Base-by-base conservation (phyloP, 2,329 filamentous ascomycete species). In the Xylariales sp. region DNA sequence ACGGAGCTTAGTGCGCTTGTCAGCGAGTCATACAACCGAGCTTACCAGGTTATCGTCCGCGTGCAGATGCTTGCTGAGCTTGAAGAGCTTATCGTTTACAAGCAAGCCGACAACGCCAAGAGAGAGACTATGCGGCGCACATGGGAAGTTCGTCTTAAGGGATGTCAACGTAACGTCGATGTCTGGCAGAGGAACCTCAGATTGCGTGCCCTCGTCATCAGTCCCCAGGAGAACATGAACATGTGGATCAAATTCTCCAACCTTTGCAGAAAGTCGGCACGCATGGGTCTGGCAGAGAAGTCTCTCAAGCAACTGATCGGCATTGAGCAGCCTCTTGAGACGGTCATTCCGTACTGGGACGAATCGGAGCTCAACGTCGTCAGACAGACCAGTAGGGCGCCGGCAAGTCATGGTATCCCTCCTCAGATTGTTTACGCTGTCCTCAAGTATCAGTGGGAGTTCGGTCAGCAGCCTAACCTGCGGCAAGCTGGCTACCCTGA, bases 201-300 rank as follows among this genome's bases (percentile, higher is more conserved):
- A 59, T 82, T 98, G 22, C 82, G 93, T 46, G 87, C 89, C 15
- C 74, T 99, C 38, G 93, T 99, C 45, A 91, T 97, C 46, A 84
- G 84, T 1, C 91, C 94, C 0, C 80, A 80, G 24, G 90, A 99
- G 61, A 96, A 96, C 56, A 88, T 95, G 73, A 87, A 95, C 56
- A 98, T 98, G 89, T 96, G 90, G 82, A 97, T 98, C 71, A 99
- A 98, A 61, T 98, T 96, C 61, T 88, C 93, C 55, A 98, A 97
- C 55, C 79, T 98, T 5, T 99, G 94, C 64, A 86, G 94, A 55
- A 99, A 98, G 64, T 95, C 91, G 32, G 86, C 88, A 44, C 85
- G 93, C 21, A 90, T 91, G 74, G 91, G 93, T 8, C 77, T 99
- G 36, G 93, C 93, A 1, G 93, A 98, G 66, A 94, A 95, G 66